Conservation (phyloP, 164 flowering plant genomes). For the Annona cherimola region DNA sequence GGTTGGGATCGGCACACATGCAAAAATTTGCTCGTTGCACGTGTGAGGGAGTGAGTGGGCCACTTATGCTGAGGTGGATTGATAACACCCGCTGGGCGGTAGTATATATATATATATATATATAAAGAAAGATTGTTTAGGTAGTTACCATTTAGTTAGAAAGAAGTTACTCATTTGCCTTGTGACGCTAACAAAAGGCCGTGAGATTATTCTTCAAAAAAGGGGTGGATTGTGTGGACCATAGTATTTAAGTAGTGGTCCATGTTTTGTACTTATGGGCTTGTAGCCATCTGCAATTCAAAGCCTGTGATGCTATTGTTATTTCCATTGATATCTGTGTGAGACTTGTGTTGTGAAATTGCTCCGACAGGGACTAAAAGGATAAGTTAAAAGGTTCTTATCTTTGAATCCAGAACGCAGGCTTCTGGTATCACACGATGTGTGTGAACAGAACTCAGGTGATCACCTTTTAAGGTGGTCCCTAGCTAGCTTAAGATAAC, state of each 20-base stretch:
- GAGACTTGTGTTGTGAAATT: too few species aligned
- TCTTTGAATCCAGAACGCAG: too few species aligned
- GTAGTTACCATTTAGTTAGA: background rate
- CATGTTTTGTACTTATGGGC: background rate
- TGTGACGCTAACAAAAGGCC: too few species aligned
- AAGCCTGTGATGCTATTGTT: background rate
- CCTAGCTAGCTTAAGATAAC: too few species aligned
- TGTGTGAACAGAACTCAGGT: too few species aligned
- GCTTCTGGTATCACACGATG: too few species aligned
- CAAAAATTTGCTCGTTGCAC: background rate
- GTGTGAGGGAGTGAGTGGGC: constrained; percentile 10
- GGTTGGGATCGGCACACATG: background rate
- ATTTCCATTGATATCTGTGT: background rate
- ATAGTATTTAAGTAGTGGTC: background rate
- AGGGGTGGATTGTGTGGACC: background rate
- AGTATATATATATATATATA: background rate
- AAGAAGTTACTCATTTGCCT: background rate
- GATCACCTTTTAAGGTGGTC: too few species aligned
- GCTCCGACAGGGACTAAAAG: too few species aligned
- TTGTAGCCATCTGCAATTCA: background rate
- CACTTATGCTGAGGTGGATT: constrained; percentile 43
- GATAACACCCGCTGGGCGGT: constrained; percentile 41
- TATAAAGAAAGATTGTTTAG: background rate
- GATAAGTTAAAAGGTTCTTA: too few species aligned
- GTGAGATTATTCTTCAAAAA: too few species aligned